A percentile compares a stretch with the other conserved stretches of the same genome.
phyloP scores from a whole-genome alignment of 2,329 filamentous ascomycete genomes.

The Waltergamsia citrina region DNA sequence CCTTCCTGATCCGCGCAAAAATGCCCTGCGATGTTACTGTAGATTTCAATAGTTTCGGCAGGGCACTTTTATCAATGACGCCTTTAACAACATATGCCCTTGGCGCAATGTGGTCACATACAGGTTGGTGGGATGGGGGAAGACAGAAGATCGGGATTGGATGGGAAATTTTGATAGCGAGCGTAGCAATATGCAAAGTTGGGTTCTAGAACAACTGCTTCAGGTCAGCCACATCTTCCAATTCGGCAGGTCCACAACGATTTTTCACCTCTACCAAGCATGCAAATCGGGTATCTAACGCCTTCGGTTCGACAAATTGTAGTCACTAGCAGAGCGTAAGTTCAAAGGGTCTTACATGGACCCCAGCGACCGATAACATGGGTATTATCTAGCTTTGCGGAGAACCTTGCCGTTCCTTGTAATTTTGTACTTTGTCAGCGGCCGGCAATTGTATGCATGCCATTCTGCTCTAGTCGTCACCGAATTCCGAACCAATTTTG shows the following conservation, averaged over 20 bases:
- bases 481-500: too few relatives aligned
- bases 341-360: too few relatives aligned
- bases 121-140: constrained; percentile 1
- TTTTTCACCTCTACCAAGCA: too few relatives aligned
- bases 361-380: too few relatives aligned
- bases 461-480: too few relatives aligned
- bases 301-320: too few relatives aligned
- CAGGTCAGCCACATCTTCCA: not conserved
- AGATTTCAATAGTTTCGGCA: not conserved
- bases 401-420: too few relatives aligned
- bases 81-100: not conserved
- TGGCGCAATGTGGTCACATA: not conserved
- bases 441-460: too few relatives aligned
- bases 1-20: constrained; percentile 2
- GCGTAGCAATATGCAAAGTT: not conserved
- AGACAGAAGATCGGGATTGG: not conserved
- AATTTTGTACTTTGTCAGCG: too few relatives aligned
- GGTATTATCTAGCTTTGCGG: too few relatives aligned
- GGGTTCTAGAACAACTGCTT: not conserved
- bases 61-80: not conserved
- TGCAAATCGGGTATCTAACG: too few relatives aligned
- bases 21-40: not conserved
- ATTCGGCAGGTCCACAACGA: not conserved
- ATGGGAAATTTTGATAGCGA: not conserved
- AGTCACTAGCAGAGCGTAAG: too few relatives aligned